phyloP scores from a whole-genome alignment of 179 eudicot species.

The Drosera spatulata region DNA sequence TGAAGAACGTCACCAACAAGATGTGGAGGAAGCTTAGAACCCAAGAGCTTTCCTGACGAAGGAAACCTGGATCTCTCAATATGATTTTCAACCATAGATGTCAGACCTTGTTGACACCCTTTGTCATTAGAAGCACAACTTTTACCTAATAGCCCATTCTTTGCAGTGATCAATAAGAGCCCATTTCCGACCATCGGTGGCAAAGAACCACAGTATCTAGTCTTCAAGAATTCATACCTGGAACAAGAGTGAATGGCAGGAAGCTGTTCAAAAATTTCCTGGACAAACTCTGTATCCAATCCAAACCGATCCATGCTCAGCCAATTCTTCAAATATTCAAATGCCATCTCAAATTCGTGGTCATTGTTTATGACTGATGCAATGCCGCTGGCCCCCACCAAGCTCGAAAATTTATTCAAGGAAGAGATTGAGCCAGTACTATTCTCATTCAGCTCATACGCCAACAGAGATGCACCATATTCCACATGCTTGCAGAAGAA shows the following conservation, averaged over 20 bases:
- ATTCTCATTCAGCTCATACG: constrained; percentile 14
- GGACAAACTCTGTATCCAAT: constrained; percentile 77
- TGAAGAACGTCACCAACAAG: constrained; percentile 71
- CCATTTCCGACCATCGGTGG: constrained; percentile 68
- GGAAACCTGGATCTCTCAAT: constrained; percentile 13
- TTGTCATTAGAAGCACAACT: constrained; percentile 17
- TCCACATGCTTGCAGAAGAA: constrained; percentile 54
- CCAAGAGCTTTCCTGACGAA: constrained; percentile 55
- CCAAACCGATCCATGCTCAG: constrained; percentile 74
- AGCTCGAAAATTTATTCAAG: constrained; percentile 47
- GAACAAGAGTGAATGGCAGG: constrained; percentile 48
- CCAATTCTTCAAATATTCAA: constrained; percentile 49
- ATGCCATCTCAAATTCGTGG: constrained; percentile 30
- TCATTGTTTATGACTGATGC: constrained; percentile 31
- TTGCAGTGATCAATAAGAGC: constrained; percentile 43
- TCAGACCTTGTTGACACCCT: constrained; percentile 20
- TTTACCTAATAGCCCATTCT: constrained; percentile 18
- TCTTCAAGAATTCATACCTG: constrained; percentile 38
- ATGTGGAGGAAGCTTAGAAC: constrained; percentile 51
- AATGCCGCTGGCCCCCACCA: constrained; percentile 34
- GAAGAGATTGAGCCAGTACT: constrained; percentile 24
- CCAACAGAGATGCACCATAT: constrained; percentile 18
- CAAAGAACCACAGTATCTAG: constrained; percentile 36
- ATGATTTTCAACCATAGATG: constrained; percentile 13
- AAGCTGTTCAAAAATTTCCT: constrained; percentile 73